A percentile compares a stretch with the other conserved stretches of the same genome.
phyloP scores from a whole-genome alignment of 305 asterid species.

The Fraxinus greggii region DNA sequence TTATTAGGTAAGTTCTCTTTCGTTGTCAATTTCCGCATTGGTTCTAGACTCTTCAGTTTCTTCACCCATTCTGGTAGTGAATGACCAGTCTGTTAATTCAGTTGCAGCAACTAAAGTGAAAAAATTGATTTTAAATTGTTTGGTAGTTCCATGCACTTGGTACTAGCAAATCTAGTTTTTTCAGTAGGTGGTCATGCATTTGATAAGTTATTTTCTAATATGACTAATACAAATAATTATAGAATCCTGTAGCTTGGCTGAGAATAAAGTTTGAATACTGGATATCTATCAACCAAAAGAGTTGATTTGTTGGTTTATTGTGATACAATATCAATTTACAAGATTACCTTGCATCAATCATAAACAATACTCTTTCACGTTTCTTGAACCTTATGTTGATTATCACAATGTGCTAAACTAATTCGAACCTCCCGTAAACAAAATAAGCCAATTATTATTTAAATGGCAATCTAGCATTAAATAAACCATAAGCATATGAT shows the following conservation, averaged over 20 bases:
- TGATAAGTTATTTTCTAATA: background rate
- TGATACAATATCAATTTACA: background rate
- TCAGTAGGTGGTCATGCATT: background rate
- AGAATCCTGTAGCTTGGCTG: slow-evolving; percentile 7
- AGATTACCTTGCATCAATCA: background rate
- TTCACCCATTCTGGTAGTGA: slow-evolving; percentile 2
- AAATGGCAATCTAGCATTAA: background rate
- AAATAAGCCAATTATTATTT: background rate
- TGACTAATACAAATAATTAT: background rate
- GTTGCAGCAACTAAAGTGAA: slow-evolving; percentile 16
- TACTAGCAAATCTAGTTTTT: background rate
- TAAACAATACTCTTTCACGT: background rate
- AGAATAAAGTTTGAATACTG: background rate
- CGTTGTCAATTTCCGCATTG: background rate
- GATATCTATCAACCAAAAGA: background rate
- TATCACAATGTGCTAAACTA: background rate
- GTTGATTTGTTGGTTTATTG: slow-evolving; percentile 4
- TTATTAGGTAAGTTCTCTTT: slow-evolving; percentile 54
- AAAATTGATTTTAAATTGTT: slow-evolving; percentile 3
- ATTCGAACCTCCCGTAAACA: background rate
- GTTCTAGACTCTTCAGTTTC: slow-evolving; percentile 5
- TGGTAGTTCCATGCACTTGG: background rate
- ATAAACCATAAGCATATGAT: background rate
- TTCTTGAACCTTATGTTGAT: background rate
- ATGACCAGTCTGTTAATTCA: background rate